These are phyloP conservation scores for Neoboletus magnificus DNA, from an alignment of 768 basidiomycete genomes.

Conservation along the genomic window DNA sequence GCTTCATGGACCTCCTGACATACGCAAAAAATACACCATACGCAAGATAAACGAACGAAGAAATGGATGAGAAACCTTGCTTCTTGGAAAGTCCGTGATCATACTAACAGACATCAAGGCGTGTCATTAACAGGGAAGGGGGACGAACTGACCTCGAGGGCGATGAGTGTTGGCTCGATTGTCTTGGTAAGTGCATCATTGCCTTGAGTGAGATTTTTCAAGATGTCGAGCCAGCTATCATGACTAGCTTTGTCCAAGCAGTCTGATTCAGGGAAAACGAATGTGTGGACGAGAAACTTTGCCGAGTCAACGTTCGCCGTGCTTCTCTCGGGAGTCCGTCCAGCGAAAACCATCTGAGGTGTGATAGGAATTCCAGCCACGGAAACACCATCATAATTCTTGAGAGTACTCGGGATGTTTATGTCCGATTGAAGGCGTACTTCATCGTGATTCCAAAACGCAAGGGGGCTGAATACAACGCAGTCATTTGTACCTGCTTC, in stretches of 20 bases:
- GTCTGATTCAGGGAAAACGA: slow-evolving; percentile 75
- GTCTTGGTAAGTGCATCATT: slow-evolving; percentile 38
- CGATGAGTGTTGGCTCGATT: slow-evolving; percentile 43
- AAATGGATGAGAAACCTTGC: slow-evolving; percentile 56
- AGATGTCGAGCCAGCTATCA: slow-evolving; percentile 55
- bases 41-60: slow-evolving; percentile 69
- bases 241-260: slow-evolving; percentile 65
- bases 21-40: slow-evolving; percentile 75
- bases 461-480: slow-evolving; percentile 68
- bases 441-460: slow-evolving; percentile 71
- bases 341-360: slow-evolving; percentile 74
- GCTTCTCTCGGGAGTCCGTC: slow-evolving; percentile 53
- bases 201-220: slow-evolving; percentile 42
- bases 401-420: slow-evolving; percentile 60
- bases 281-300: slow-evolving; percentile 73
- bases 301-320: slow-evolving; percentile 57
- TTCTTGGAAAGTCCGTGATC: slow-evolving; percentile 45
- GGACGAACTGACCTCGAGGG: slow-evolving; percentile 39
- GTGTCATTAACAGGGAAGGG: slow-evolving; percentile 1
- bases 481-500: slow-evolving; percentile 52
- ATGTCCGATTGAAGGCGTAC: slow-evolving; percentile 48
- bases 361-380: slow-evolving; percentile 64
- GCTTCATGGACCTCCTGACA: slow-evolving; percentile 70
- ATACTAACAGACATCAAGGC: slow-evolving; percentile 40
- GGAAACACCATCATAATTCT: slow-evolving; percentile 48